Percentiles rank a stretch among this genome's conserved stretches.
phyloP scores from a whole-genome alignment of 768 basidiomycete species.

The Rhizopogon vulgaris region DNA sequence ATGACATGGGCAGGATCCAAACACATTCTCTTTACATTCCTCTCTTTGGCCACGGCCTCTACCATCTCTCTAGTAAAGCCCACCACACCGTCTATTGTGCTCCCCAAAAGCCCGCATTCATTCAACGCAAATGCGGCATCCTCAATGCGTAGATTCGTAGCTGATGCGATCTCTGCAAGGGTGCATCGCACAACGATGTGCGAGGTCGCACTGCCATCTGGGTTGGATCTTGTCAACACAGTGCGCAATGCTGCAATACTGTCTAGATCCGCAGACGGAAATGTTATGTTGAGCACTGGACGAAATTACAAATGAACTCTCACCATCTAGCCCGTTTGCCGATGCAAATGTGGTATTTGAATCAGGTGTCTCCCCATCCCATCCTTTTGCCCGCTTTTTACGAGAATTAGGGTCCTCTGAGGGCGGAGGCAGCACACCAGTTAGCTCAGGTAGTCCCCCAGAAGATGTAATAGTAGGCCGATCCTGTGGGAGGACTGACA shows the following conservation, averaged over 20 bases:
- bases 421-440: constrained; percentile 26
- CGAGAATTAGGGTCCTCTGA: constrained; percentile 23
- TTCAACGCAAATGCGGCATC: constrained; percentile 87
- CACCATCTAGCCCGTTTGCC: constrained; percentile 36
- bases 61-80: constrained; percentile 62
- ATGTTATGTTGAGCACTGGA: neutral
- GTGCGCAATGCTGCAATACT: constrained; percentile 33
- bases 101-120: constrained; percentile 71
- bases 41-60: constrained; percentile 57
- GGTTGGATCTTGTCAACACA: constrained; percentile 50
- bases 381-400: constrained; percentile 59
- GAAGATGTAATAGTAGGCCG: constrained; percentile 37
- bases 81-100: constrained; percentile 38
- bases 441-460: constrained; percentile 38
- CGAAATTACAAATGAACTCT: constrained; percentile 2
- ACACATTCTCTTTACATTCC: constrained; percentile 67
- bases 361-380: constrained; percentile 62
- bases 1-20: constrained; percentile 56
- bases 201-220: constrained; percentile 65
- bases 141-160: constrained; percentile 76
- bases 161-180: constrained; percentile 70
- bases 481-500: constrained; percentile 57
- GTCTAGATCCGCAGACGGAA: neutral
- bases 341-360: constrained; percentile 27
- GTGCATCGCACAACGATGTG: constrained; percentile 66